Base-by-base conservation (phyloP, 495 filamentous ascomycete species). In the Talaromyces proteolyticus region DNA sequence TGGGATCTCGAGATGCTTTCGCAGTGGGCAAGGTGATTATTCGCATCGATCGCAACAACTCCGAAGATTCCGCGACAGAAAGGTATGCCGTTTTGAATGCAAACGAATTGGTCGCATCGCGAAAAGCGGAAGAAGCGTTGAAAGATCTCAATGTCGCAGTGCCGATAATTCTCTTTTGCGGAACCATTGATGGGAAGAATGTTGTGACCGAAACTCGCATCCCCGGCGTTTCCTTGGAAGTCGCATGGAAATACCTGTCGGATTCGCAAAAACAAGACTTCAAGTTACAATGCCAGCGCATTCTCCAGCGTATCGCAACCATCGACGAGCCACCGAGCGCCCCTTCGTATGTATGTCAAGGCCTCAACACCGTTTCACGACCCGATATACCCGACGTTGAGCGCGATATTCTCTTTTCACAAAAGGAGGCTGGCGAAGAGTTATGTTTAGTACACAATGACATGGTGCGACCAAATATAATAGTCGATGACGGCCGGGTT, bases 61-160 rank as follows among this genome's bases (percentile, higher is more conserved):
- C 42, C 4, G 51, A 57, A 21, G 63, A 53, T 39, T 34, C 48
- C 24, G 54, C 62, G 5, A 53, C 59, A 18, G 63, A 67, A 39
- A 55, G 52, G 53, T 71, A 64, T 50, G 64, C 84, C 69, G 65
- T 78, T 75, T 19, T 82, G 70, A 64, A 91, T 84, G 86, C 67
- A 24, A 74, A 74, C 47, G 70, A 72, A 47, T 34, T 68, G 10
- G 63, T 53, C 11, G 60, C 70, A 2, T 62, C 70, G 22, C 64
- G 61, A 25, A 74, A 74, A 39, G 67, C 60, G 6, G 67, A 74
- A 41, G 59, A 66, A 11, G 24, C 53, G 1, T 58, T 74, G 12
- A 62, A 51, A 40, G 61, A 64, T 18, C 44, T 70, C 17, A 58
- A 59, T 1, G 60, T 72, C 39, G 54, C 63, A 0, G 67, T 74